A percentile compares a stretch with the other conserved stretches of the same genome.
Conservation (phyloP, 371 early-diverging fungal genomes). For the Rhizopus stolonifer region DNA sequence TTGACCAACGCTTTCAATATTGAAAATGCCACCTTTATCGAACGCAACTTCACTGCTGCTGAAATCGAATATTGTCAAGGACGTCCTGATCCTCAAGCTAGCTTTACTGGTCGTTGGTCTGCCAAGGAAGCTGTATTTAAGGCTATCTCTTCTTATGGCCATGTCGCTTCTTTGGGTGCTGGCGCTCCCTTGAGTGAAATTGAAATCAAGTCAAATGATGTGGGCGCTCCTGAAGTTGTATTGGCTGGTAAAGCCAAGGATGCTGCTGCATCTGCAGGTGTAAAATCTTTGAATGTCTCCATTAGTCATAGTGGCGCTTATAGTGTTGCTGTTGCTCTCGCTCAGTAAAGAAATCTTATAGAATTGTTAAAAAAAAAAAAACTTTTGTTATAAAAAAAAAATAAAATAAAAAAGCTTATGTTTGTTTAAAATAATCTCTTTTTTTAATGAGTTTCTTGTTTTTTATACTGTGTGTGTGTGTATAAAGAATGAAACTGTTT, state of each 20-base stretch:
- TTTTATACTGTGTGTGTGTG: too few relatives aligned
- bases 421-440: too few relatives aligned
- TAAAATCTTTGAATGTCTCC: constrained; percentile 80
- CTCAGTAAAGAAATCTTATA: constrained; percentile 33
- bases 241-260: constrained; percentile 83
- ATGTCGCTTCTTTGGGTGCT: constrained; percentile 79
- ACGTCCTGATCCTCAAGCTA: constrained; percentile 78
- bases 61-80: constrained; percentile 83
- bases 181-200: constrained; percentile 90
- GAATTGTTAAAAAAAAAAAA: neutral
- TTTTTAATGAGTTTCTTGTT: too few relatives aligned
- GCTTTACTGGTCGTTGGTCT: constrained; percentile 94
- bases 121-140: constrained; percentile 97
- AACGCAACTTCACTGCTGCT: constrained; percentile 85
- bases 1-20: constrained; percentile 78
- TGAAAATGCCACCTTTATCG: constrained; percentile 82
- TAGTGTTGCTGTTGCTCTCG: constrained; percentile 85
- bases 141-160: constrained; percentile 77
- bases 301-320: constrained; percentile 93
- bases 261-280: constrained; percentile 71
- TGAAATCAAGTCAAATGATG: constrained; percentile 72
- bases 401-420: too few relatives aligned
- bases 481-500: too few relatives aligned
- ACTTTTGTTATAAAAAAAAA: neutral
- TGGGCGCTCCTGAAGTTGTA: constrained; percentile 88